phyloP scores from a whole-genome alignment of 2,329 filamentous ascomycete genomes.

The Periconia sp. region DNA sequence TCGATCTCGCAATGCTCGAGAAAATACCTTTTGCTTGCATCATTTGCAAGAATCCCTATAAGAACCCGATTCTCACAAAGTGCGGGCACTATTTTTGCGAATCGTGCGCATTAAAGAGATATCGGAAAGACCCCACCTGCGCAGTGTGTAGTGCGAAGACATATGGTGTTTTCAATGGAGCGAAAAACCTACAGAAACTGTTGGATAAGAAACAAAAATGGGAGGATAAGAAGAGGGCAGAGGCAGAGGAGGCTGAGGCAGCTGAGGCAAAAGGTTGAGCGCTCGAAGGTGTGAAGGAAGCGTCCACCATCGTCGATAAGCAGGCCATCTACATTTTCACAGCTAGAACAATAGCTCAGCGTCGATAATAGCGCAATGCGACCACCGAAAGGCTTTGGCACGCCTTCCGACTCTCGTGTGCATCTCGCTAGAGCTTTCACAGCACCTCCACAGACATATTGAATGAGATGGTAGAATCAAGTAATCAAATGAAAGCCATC shows the following conservation, averaged over 20 bases:
- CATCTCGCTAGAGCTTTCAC: too few relatives aligned
- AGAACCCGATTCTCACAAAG: constrained; percentile 80
- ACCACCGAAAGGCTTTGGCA: too few relatives aligned
- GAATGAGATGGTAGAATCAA: too few relatives aligned
- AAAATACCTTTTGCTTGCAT: constrained; percentile 90
- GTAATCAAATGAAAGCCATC: too few relatives aligned
- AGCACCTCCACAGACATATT: too few relatives aligned
- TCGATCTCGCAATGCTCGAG: constrained; percentile 75
- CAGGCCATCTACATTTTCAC: too few relatives aligned
- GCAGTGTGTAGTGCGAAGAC: constrained; percentile 85
- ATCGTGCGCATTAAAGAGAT: constrained; percentile 82
- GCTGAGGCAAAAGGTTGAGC: too few relatives aligned
- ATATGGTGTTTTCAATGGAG: constrained; percentile 86
- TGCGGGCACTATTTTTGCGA: constrained; percentile 98
- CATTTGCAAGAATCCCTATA: constrained; percentile 81
- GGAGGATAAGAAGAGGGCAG: constrained; percentile 63
- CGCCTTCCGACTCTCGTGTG: too few relatives aligned
- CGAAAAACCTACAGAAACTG: constrained; percentile 81
- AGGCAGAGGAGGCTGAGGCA: constrained; percentile 54
- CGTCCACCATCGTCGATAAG: too few relatives aligned
- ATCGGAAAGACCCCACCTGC: constrained; percentile 85
- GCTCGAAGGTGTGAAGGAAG: too few relatives aligned
- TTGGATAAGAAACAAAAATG: constrained; percentile 74
- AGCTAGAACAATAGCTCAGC: too few relatives aligned
- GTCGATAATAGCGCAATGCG: too few relatives aligned